phyloP scores from a whole-genome alignment of 2,329 filamentous ascomycete species.

The Plenodomus tracheiphilus region DNA sequence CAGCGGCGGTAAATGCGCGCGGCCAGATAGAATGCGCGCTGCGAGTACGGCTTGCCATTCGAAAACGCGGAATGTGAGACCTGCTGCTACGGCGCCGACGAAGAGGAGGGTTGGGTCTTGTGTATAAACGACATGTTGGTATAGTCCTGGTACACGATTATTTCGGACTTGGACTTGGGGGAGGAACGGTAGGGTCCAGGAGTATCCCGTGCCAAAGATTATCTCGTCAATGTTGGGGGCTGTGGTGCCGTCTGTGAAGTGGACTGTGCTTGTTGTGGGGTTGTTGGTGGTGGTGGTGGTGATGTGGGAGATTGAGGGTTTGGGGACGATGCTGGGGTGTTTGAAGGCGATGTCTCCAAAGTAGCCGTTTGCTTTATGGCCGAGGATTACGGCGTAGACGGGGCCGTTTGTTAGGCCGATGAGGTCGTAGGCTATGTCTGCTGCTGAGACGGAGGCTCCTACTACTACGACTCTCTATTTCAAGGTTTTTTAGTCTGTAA shows the following conservation, averaged over 20 bases:
- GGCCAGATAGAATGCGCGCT: constrained; percentile 61
- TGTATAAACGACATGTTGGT: constrained; percentile 61
- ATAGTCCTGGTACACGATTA: constrained; percentile 60
- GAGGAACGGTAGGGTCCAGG: constrained; percentile 64
- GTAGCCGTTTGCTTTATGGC: constrained; percentile 56
- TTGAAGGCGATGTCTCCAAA: constrained; percentile 64
- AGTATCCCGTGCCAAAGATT: constrained; percentile 69
- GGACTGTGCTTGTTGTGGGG: constrained; percentile 55
- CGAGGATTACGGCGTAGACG: constrained; percentile 58
- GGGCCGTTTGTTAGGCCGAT: constrained; percentile 51
- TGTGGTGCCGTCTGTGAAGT: constrained; percentile 60
- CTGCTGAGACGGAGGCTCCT: constrained; percentile 66
- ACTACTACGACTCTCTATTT: constrained; percentile 62
- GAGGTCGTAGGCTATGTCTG: constrained; percentile 63
- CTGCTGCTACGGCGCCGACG: constrained; percentile 57
- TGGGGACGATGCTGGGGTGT: constrained; percentile 57
- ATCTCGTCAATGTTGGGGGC: constrained; percentile 62
- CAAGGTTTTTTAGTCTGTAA: neutral
- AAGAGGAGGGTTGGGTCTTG: constrained; percentile 61
- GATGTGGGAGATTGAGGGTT: constrained; percentile 56
- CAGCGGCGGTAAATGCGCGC: constrained; percentile 54
- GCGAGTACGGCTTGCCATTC: constrained; percentile 69
- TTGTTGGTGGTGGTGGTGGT: constrained; percentile 32
- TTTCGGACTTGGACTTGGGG: constrained; percentile 54
- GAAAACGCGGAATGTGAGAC: constrained; percentile 68